phyloP scores from a whole-genome alignment of 257 asterid genomes.

The Nicotiana attenuata region DNA sequence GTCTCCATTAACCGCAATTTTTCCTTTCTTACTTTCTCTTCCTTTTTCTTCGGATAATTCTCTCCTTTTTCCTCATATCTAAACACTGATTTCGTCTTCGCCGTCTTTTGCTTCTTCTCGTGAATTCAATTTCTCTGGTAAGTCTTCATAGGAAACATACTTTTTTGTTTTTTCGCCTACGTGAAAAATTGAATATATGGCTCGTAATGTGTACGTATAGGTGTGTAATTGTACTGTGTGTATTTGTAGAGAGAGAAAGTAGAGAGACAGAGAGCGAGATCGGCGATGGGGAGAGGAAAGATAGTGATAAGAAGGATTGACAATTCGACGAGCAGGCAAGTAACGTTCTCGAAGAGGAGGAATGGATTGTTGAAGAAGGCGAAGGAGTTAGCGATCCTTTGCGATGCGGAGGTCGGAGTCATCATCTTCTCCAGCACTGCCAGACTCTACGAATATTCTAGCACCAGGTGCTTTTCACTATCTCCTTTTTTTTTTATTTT shows the following conservation, averaged over 20 bases:
- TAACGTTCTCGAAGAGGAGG: slow-evolving; percentile 40
- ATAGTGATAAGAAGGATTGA: slow-evolving; percentile 44
- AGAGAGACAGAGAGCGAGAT: background rate
- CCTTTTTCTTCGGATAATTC: background rate
- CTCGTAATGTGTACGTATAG: background rate
- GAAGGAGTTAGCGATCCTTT: slow-evolving; percentile 34
- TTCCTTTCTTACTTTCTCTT: background rate
- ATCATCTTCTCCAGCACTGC: slow-evolving; percentile 42
- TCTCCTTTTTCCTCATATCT: background rate
- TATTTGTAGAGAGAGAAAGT: background rate
- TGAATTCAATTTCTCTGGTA: background rate
- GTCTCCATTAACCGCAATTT: slow-evolving; percentile 23
- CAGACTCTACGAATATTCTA: slow-evolving; percentile 34
- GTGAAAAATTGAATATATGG: background rate
- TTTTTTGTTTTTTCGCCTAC: too few relatives aligned
- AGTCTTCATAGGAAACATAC: background rate
- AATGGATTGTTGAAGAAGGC: slow-evolving; percentile 41
- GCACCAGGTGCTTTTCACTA: slow-evolving; percentile 32
- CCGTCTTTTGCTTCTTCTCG: background rate
- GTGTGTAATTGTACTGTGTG: background rate
- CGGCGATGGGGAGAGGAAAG: slow-evolving; percentile 43
- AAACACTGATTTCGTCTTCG: background rate
- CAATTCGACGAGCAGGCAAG: slow-evolving; percentile 45
- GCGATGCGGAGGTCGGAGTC: slow-evolving; percentile 45
- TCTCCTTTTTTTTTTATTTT: background rate